Evolutionary conservation across 805 yeast genomes (phyloP).

Genomic region (Sungouiozyma ichnusensis): DNA sequence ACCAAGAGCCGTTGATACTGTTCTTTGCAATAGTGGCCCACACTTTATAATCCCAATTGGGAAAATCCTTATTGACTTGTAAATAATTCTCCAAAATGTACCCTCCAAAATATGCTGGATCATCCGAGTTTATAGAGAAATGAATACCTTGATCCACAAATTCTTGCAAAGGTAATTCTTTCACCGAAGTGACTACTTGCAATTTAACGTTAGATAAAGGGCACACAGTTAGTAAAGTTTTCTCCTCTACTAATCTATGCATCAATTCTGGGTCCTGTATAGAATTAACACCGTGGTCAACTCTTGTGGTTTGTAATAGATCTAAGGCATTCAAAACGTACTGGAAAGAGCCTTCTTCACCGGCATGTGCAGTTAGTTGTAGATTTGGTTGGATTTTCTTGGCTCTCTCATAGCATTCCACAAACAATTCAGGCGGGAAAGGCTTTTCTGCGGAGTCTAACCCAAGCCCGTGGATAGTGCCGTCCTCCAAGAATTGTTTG

Average conservation of each 20-base stretch:
- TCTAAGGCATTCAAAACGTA: constrained; percentile 52
- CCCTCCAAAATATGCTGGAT: constrained; percentile 81
- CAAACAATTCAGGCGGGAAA: constrained; percentile 62
- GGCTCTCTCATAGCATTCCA: constrained; percentile 48
- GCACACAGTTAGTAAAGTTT: constrained; percentile 59
- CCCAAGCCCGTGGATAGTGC: constrained; percentile 67
- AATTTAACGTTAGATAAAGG: constrained; percentile 70
- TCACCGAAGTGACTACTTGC: constrained; percentile 59
- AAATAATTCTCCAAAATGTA: constrained; percentile 67
- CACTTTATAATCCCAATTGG: constrained; percentile 43
- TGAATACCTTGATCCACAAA: constrained; percentile 55
- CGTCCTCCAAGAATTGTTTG: constrained; percentile 40
- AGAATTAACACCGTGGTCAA: constrained; percentile 74
- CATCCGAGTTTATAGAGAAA: constrained; percentile 68
- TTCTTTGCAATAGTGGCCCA: constrained; percentile 59
- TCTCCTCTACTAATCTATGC: constrained; percentile 42
- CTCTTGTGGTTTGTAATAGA: constrained; percentile 50
- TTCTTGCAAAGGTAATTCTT: constrained; percentile 53
- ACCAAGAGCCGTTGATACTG: constrained; percentile 67
- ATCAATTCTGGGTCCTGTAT: constrained; percentile 44
- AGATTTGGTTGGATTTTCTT: constrained; percentile 40
- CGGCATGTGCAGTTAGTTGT: constrained; percentile 76
- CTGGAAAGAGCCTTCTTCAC: constrained; percentile 79
- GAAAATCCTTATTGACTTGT: constrained; percentile 52
- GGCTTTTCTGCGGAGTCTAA: constrained; percentile 71